Evolutionary conservation across 2,329 filamentous ascomycete species (phyloP).

Genomic region (Paracamarosporium sp.): DNA sequence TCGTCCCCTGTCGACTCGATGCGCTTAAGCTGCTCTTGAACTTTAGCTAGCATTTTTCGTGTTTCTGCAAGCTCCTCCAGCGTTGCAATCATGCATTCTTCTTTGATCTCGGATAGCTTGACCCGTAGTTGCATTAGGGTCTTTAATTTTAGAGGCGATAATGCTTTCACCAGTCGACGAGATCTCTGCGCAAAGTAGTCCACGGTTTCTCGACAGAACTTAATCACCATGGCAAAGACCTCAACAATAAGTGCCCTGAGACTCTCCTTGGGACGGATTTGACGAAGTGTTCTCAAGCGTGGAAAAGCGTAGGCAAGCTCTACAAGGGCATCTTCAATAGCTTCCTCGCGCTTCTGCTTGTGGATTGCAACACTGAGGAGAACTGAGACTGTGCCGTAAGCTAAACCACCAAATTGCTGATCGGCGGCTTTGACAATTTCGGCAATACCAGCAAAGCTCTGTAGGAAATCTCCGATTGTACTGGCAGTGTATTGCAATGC

Average conservation of each 20-base stretch:
- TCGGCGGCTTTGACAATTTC: slow-evolving; percentile 9
- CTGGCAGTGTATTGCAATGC: slow-evolving; percentile 2
- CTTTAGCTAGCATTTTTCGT: not conserved
- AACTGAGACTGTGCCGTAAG: slow-evolving; percentile 10
- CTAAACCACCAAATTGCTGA: slow-evolving; percentile 13
- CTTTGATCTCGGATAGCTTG: not conserved
- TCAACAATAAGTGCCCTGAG: not conserved
- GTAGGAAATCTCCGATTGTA: slow-evolving; percentile 2
- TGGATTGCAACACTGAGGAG: slow-evolving; percentile 3
- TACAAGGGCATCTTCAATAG: slow-evolving; percentile 6
- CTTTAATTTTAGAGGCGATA: not conserved
- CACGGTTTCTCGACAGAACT: slow-evolving; percentile 5
- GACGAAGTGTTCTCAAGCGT: slow-evolving; percentile 4
- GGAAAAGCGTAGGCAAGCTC: slow-evolving; percentile 11
- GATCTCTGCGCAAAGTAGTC: slow-evolving; percentile 1
- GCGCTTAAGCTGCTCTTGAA: not conserved
- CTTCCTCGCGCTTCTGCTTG: slow-evolving; percentile 6
- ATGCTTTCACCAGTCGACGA: not conserved
- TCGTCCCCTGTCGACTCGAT: not conserved
- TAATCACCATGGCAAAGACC: not conserved
- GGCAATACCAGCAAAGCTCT: slow-evolving; percentile 9
- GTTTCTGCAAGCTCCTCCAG: slow-evolving; percentile 1
- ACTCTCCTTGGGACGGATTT: slow-evolving; percentile 1
- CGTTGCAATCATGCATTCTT: not conserved
- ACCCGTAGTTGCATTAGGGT: not conserved